A percentile compares a stretch with the other conserved stretches of the same genome.
Evolutionary conservation across 495 filamentous ascomycete species (phyloP).

Genomic region (Astrothelium subdiscretum): DNA sequence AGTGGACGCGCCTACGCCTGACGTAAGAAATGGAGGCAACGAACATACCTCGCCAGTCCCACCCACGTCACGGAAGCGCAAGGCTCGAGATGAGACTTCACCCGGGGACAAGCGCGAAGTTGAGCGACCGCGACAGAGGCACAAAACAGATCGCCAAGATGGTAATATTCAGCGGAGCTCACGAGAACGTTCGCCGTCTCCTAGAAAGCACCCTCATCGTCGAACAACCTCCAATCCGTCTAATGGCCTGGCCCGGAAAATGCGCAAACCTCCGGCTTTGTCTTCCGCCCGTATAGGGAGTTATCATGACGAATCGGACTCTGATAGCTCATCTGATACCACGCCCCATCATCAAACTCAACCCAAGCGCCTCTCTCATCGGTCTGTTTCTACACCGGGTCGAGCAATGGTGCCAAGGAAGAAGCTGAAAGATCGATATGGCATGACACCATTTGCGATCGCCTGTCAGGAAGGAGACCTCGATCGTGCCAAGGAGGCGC

Average conservation of each 20-base stretch:
- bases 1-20: neutral
- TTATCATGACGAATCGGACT: slow-evolving; percentile 7
- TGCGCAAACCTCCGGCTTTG: slow-evolving; percentile 1
- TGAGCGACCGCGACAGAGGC: neutral
- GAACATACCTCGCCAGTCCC: neutral
- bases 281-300: slow-evolving; percentile 11
- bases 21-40: neutral
- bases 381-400: slow-evolving; percentile 17
- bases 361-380: slow-evolving; percentile 10
- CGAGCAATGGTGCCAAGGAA: slow-evolving; percentile 30
- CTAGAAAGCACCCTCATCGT: slow-evolving; percentile 8
- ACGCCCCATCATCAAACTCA: slow-evolving; percentile 10
- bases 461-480: slow-evolving; percentile 69
- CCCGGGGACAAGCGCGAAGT: neutral
- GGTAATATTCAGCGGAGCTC: neutral
- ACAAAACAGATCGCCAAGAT: neutral
- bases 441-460: slow-evolving; percentile 71
- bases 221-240: slow-evolving; percentile 15
- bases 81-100: neutral
- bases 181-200: slow-evolving; percentile 15
- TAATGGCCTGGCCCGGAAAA: slow-evolving; percentile 9
- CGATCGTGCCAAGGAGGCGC: slow-evolving; percentile 53
- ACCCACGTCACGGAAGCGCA: neutral
- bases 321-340: slow-evolving; percentile 17
- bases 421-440: slow-evolving; percentile 77